Percentiles rank a stretch among this genome's conserved stretches.
These are phyloP conservation scores for Vitis vinifera DNA, from an alignment of 164 flowering plant genomes.

Conservation along the genomic window DNA sequence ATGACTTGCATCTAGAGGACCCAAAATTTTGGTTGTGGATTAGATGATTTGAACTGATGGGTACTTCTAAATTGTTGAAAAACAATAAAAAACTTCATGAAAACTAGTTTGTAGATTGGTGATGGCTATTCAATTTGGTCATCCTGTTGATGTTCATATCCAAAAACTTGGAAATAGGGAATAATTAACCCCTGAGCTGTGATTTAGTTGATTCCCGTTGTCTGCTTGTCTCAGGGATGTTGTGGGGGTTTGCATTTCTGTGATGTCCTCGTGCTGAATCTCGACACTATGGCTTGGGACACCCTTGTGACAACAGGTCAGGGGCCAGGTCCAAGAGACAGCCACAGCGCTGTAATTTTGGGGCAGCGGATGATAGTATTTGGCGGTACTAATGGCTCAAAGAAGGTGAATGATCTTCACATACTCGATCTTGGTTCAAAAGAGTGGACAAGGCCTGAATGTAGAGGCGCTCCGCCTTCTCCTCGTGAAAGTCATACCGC, in stretches of 20 bases:
- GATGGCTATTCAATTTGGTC: background rate
- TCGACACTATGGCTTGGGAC: conserved; percentile 76
- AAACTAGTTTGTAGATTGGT: background rate
- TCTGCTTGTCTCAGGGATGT: conserved; percentile 68
- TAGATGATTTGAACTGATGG: background rate
- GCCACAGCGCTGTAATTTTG: conserved; percentile 79
- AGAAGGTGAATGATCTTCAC: conserved; percentile 84
- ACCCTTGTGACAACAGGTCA: conserved; percentile 63
- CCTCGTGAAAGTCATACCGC: conserved; percentile 94
- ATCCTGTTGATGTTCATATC: too few species aligned
- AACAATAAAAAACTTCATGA: background rate
- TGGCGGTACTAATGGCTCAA: conserved; percentile 91
- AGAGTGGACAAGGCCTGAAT: conserved; percentile 70
- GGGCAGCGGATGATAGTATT: conserved; percentile 76
- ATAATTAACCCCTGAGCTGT: too few species aligned
- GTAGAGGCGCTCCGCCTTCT: conserved; percentile 67
- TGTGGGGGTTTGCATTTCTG: conserved; percentile 90
- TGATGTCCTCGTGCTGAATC: conserved; percentile 73
- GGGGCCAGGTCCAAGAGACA: conserved; percentile 92
- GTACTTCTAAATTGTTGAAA: background rate
- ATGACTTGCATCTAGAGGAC: too few species aligned
- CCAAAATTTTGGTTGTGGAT: too few species aligned
- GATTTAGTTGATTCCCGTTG: conserved; percentile 2
- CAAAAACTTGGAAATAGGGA: too few species aligned
- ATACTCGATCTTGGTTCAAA: conserved; percentile 60